These are phyloP conservation scores for Rosa hybrid DNA, from an alignment of 331 rosid genomes.

Conservation along the genomic window DNA sequence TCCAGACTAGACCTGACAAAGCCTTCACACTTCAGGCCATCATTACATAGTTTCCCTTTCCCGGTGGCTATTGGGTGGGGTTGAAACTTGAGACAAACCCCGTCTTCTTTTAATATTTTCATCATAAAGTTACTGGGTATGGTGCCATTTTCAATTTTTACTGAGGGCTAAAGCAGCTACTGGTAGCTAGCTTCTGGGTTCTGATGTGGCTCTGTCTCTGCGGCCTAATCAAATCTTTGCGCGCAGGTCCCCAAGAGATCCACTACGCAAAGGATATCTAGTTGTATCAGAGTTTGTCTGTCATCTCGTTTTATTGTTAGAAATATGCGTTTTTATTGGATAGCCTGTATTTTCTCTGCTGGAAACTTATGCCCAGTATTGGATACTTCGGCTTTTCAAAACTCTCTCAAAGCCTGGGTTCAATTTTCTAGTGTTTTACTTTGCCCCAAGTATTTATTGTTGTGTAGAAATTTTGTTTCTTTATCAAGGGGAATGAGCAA, in stretches of 20 bases:
- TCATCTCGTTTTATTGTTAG: not conserved
- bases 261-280: conserved; percentile 1
- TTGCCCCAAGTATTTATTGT: too few relatives aligned
- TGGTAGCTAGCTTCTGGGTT: not conserved
- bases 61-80: not conserved
- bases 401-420: not conserved
- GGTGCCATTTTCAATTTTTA: not conserved
- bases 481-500: not conserved
- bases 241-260: conserved; percentile 21
- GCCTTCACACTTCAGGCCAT: not conserved
- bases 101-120: not conserved
- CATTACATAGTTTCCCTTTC: conserved; percentile 3
- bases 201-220: not conserved
- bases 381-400: not conserved
- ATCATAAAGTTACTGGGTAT: not conserved
- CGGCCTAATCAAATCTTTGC: conserved; percentile 2
- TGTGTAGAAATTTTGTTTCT: not conserved
- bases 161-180: not conserved
- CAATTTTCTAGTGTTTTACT: too few relatives aligned
- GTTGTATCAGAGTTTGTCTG: conserved; percentile 10
- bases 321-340: not conserved
- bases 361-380: not conserved
- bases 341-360: not conserved
- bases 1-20: conserved; percentile 17
- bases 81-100: not conserved